These are phyloP conservation scores for Tetrapyrgos nigripes DNA, from an alignment of 1,284 basidiomycete genomes.

Conservation along the genomic window DNA sequence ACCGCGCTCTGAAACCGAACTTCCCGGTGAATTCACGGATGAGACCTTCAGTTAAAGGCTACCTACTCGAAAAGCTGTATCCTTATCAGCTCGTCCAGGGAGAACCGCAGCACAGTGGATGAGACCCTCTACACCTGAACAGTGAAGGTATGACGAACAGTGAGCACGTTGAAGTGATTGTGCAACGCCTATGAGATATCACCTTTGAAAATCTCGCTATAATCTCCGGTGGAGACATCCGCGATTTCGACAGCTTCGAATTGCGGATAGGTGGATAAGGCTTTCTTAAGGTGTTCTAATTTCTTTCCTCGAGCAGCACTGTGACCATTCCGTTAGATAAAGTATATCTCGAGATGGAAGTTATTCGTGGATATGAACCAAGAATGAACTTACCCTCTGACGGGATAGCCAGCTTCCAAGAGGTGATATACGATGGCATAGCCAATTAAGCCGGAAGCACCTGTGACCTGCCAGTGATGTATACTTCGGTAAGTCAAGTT, in stretches of 20 bases:
- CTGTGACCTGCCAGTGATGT: too few relatives aligned
- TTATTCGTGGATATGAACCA: neutral
- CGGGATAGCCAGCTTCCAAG: too few relatives aligned
- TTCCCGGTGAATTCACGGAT: neutral
- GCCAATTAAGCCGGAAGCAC: constrained; percentile 13
- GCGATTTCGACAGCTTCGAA: too few relatives aligned
- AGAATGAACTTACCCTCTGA: constrained; percentile 4
- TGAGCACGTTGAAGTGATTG: neutral
- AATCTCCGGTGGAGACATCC: constrained; percentile 9
- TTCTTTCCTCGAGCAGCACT: constrained; percentile 10
- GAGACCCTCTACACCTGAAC: constrained; percentile 6
- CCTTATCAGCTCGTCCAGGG: constrained; percentile 13
- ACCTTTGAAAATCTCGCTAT: constrained; percentile 4
- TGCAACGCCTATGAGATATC: neutral
- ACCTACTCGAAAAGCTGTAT: constrained; percentile 15
- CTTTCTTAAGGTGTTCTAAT: constrained; percentile 7
- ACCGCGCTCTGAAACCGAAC: constrained; percentile 1
- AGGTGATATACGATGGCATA: constrained; percentile 10
- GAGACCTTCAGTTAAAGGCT: too few relatives aligned
- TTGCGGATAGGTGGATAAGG: too few relatives aligned
- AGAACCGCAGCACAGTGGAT: constrained; percentile 10
- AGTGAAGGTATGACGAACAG: neutral
- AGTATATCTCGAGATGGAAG: neutral
- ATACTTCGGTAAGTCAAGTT: too few relatives aligned
- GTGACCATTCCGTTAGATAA: neutral